Percentiles rank a stretch among this genome's conserved stretches.
Conservation (phyloP, 2,329 filamentous ascomycete species). For the Trichoderma sp. region DNA sequence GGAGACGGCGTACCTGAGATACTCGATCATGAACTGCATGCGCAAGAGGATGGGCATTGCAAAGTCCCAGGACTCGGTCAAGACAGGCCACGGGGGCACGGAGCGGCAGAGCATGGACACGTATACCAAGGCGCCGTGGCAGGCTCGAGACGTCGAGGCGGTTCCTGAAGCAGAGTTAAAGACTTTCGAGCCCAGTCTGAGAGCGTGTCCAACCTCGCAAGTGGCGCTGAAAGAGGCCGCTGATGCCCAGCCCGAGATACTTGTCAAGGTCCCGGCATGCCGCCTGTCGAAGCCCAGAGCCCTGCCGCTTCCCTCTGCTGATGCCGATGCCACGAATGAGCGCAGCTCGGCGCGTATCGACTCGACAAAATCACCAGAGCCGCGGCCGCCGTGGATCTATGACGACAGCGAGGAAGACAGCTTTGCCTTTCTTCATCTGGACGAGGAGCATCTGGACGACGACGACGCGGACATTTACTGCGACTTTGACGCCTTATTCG, state of each 20-base stretch:
- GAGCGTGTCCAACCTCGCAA: not conserved
- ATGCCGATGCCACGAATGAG: conserved; percentile 32
- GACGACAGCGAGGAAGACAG: conserved; percentile 49
- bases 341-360: conserved; percentile 37
- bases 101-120: conserved; percentile 29
- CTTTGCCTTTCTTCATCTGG: conserved; percentile 50
- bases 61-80: conserved; percentile 35
- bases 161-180: conserved; percentile 27
- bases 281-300: conserved; percentile 36
- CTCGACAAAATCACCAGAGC: conserved; percentile 40
- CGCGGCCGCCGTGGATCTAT: conserved; percentile 30
- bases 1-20: conserved; percentile 59
- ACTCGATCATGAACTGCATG: conserved; percentile 65
- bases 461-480: conserved; percentile 56
- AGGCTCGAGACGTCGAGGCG: conserved; percentile 30
- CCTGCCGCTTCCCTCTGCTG: conserved; percentile 34
- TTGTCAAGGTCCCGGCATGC: conserved; percentile 31
- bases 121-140: conserved; percentile 30
- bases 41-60: conserved; percentile 46
- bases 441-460: conserved; percentile 49
- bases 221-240: not conserved
- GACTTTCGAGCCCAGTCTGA: not conserved
- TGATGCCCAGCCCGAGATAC: conserved; percentile 16
- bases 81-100: conserved; percentile 35
- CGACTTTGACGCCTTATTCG: conserved; percentile 50